Evolutionary conservation across 768 basidiomycete genomes (phyloP).

Genomic region (Trametes punicea): DNA sequence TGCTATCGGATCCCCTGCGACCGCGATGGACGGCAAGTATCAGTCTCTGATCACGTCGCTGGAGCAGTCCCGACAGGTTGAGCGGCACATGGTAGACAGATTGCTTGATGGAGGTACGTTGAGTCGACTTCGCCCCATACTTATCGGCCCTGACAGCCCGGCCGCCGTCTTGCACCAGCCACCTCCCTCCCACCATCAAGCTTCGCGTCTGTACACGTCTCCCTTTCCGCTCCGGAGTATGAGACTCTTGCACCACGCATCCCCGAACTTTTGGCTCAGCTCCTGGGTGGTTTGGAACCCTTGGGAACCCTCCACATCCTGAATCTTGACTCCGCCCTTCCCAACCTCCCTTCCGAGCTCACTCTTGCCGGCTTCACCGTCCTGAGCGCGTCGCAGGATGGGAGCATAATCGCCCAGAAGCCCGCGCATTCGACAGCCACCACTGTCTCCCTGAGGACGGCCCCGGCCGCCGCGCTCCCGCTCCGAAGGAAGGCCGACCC

Average conservation of each 20-base stretch:
- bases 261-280: constrained; percentile 53
- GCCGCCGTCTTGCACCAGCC: constrained; percentile 40
- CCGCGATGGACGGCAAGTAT: constrained; percentile 78
- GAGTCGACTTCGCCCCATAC: not conserved
- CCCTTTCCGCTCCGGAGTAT: constrained; percentile 66
- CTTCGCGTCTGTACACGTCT: constrained; percentile 66
- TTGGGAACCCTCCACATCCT: constrained; percentile 68
- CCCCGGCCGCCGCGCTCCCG: constrained; percentile 36
- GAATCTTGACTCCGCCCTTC: constrained; percentile 44
- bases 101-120: constrained; percentile 73
- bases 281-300: constrained; percentile 58
- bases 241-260: constrained; percentile 50
- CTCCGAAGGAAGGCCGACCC: constrained; percentile 51
- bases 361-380: constrained; percentile 63
- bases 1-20: constrained; percentile 73
- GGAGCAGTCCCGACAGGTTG: constrained; percentile 52
- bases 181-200: constrained; percentile 48
- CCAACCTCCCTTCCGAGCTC: constrained; percentile 54
- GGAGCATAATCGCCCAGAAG: constrained; percentile 66
- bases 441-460: constrained; percentile 43
- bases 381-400: constrained; percentile 41
- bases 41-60: constrained; percentile 64
- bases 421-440: constrained; percentile 44
- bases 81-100: constrained; percentile 80
- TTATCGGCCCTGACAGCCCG: not conserved